Percentiles rank a stretch among this genome's conserved stretches.
Conservation (phyloP, 2,329 filamentous ascomycete species). For the Apiospora kogelbergensis region DNA sequence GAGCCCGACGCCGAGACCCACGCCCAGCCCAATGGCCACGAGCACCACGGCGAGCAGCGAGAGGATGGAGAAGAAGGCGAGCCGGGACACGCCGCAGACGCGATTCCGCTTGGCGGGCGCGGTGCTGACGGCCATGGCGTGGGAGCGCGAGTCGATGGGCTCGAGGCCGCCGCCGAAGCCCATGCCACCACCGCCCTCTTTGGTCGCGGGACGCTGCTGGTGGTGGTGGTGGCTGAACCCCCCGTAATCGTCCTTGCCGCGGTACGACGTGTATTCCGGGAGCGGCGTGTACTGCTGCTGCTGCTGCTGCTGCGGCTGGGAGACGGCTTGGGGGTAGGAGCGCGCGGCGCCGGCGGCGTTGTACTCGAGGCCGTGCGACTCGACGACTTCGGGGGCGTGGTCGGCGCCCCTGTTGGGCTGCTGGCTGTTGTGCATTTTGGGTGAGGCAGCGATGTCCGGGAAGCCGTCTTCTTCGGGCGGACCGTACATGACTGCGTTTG, state of each 20-base stretch:
- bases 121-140: neutral
- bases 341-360: neutral
- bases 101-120: neutral
- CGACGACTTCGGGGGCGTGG: neutral
- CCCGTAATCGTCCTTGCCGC: neutral
- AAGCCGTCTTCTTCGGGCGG: neutral
- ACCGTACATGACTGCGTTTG: neutral
- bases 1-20: neutral
- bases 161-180: neutral
- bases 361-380: neutral
- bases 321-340: neutral
- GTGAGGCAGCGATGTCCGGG: neutral
- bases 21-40: neutral
- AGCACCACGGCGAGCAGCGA: neutral
- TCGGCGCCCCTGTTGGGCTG: neutral
- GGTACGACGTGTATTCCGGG: neutral
- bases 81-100: neutral
- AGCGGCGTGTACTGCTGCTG: neutral
- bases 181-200: neutral
- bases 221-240: neutral
- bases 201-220: neutral
- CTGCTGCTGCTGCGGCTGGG: neutral
- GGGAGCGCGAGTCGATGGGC: neutral
- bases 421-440: neutral
- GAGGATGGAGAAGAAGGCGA: neutral